Evolutionary conservation across 2,329 filamentous ascomycete species (phyloP).

Genomic region (Rhinocladiella mackenziei): DNA sequence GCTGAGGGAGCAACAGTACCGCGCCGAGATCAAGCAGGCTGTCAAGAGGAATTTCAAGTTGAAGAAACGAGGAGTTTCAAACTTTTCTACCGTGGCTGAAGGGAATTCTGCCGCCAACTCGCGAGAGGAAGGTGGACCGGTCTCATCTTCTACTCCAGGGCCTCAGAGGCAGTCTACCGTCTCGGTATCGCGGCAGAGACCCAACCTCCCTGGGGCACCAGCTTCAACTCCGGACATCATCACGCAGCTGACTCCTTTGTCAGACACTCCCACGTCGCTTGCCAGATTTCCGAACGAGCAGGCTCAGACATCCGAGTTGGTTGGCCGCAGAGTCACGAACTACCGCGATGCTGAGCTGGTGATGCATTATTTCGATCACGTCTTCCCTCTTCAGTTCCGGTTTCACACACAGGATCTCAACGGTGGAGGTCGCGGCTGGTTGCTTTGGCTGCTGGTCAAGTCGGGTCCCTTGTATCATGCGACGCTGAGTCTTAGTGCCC

Average conservation of each 20-base stretch:
- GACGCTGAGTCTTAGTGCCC: conserved; percentile 21
- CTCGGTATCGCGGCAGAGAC: too few relatives aligned
- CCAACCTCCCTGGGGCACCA: too few relatives aligned
- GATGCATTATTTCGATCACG: conserved; percentile 24
- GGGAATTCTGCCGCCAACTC: background rate
- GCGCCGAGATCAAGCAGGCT: conserved; percentile 4
- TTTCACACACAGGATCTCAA: conserved; percentile 12
- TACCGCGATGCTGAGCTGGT: conserved; percentile 21
- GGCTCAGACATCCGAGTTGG: too few relatives aligned
- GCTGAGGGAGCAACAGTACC: conserved; percentile 1
- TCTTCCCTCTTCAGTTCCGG: conserved; percentile 24
- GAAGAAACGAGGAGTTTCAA: background rate
- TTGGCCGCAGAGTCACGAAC: conserved; percentile 4
- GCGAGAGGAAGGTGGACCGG: too few relatives aligned
- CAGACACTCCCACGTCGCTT: too few relatives aligned
- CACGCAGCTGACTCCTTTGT: too few relatives aligned
- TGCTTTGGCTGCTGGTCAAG: conserved; percentile 19
- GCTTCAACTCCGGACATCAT: too few relatives aligned
- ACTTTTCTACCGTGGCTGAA: background rate
- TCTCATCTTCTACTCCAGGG: too few relatives aligned
- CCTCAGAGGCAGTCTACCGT: too few relatives aligned
- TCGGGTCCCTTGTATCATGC: conserved; percentile 21
- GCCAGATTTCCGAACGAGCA: too few relatives aligned
- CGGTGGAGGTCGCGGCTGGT: conserved; percentile 16
- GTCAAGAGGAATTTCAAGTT: conserved; percentile 8